Base-by-base conservation (phyloP, 768 basidiomycete species). In the Tylopilus felleus region DNA sequence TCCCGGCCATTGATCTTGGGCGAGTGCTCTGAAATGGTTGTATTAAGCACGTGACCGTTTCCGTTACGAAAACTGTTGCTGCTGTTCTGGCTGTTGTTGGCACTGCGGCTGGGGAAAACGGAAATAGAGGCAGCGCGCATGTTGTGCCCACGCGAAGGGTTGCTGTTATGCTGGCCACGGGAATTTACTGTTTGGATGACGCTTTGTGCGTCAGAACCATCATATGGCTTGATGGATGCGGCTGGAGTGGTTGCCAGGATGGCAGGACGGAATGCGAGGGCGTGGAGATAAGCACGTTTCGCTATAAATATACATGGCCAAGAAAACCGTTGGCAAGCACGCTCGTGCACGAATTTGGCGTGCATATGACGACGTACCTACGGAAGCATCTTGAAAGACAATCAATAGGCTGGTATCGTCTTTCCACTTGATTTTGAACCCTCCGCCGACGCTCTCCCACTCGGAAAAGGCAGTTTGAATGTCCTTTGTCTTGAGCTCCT, bases 381-480 rank as follows among this genome's bases (percentile, higher is more conserved):
- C 79, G 45, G 80, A 77, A 52, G 97, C 84, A 73, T 98, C 97
- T 59, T 83, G 81, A 69, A 99, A 99, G 51, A 99, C 97, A 61
- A 97, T 88, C 63, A 95, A 75, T 38, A 96, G 88, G 67, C 90
- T 95, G 35, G 92, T 93, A 73, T 99, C 97, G 72, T 99, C 95
- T 63, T 84, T 82, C 97, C 97, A 99, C 71, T 99, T 99, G 70
- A 99, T 95, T 80, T 95, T 93, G 78, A 96, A 97, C 22, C 97
- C 97, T 27, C 96, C 97, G 52, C 78, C 83, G 49, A 85, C 76
- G 55, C 74, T 79, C 64, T 97, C 93, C 81, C 88, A 98, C 42
- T 94, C 93, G 47, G 85, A 77, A 71, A 98, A 97, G 42, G 93
- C 89, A 40, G 79, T 68, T 68, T 98, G 94, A 46, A 99, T 90